Conservation (phyloP, 2,329 filamentous ascomycete genomes). For the Aureobasidium pullulans region DNA sequence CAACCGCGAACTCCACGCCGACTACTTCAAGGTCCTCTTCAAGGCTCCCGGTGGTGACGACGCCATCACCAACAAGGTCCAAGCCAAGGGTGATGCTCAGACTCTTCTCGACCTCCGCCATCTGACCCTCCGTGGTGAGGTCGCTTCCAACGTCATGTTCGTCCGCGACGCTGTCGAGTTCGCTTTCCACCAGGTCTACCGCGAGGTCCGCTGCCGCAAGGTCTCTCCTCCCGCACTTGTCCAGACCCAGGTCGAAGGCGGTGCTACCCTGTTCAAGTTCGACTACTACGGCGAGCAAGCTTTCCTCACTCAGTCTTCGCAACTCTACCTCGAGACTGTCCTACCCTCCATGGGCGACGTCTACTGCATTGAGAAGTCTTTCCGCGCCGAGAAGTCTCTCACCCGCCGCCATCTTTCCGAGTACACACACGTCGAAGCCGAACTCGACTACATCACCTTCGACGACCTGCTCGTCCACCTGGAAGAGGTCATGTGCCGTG, state of each 20-base stretch:
- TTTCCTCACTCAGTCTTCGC: constrained; percentile 92
- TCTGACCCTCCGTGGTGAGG: constrained; percentile 77
- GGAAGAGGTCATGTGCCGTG: constrained; percentile 79
- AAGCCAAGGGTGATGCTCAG: constrained; percentile 60
- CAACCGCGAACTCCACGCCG: constrained; percentile 80
- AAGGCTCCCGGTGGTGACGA: constrained; percentile 80
- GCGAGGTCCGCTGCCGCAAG: constrained; percentile 69
- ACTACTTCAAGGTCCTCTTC: constrained; percentile 62
- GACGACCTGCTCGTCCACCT: constrained; percentile 80
- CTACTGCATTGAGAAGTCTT: constrained; percentile 97
- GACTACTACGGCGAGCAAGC: constrained; percentile 84
- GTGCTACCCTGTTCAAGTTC: constrained; percentile 82
- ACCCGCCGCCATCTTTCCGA: constrained; percentile 91
- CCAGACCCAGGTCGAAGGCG: constrained; percentile 91
- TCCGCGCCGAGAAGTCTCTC: constrained; percentile 93
- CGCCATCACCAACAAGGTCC: constrained; percentile 78
- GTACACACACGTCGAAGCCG: constrained; percentile 94
- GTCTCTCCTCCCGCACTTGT: constrained; percentile 86
- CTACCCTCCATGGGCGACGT: constrained; percentile 87
- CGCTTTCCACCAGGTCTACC: constrained; percentile 73
- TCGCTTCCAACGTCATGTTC: constrained; percentile 76
- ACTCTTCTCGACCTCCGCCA: constrained; percentile 76
- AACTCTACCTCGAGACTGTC: constrained; percentile 94
- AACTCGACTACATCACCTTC: constrained; percentile 93
- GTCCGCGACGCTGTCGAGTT: constrained; percentile 73